Evolutionary conservation across 2,329 filamentous ascomycete genomes (phyloP).

Genomic region (Fusarium sp.): DNA sequence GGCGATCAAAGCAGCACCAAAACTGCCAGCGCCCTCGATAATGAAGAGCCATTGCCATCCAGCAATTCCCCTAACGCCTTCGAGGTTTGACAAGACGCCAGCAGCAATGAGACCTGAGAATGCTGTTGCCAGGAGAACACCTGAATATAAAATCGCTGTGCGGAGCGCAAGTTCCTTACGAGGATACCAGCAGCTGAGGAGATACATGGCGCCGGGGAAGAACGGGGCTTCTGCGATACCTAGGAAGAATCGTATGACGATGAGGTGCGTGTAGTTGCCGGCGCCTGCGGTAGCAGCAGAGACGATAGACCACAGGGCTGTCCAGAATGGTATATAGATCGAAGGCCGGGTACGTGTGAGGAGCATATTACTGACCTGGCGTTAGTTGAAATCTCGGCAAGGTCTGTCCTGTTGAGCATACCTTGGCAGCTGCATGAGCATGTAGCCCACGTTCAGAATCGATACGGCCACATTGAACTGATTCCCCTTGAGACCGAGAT

Average conservation of each 20-base stretch:
- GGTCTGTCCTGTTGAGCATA: background rate
- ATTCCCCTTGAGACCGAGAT: background rate
- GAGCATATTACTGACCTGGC: background rate
- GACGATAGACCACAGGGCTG: conserved; percentile 58
- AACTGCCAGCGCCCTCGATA: conserved; percentile 65
- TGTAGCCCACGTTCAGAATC: background rate
- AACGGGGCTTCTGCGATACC: conserved; percentile 52
- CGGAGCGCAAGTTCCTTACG: conserved; percentile 39
- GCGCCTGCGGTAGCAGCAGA: conserved; percentile 53
- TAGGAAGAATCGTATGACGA: conserved; percentile 51
- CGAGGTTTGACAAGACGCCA: conserved; percentile 39
- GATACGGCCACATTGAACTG: background rate
- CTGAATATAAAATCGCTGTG: conserved; percentile 41
- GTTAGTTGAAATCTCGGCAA: background rate
- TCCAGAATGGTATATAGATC: conserved; percentile 36
- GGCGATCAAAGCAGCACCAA: conserved; percentile 27
- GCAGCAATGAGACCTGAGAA: conserved; percentile 40
- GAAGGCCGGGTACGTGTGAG: background rate
- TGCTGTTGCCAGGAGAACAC: conserved; percentile 32
- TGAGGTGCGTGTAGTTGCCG: conserved; percentile 47
- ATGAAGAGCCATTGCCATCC: conserved; percentile 65
- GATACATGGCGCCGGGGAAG: conserved; percentile 26
- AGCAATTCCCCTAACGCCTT: conserved; percentile 60
- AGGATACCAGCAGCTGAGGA: conserved; percentile 42
- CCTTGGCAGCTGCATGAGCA: background rate